Percentiles rank a stretch among this genome's conserved stretches.
phyloP scores from a whole-genome alignment of 768 basidiomycete species.

The Auricularia heimuer region DNA sequence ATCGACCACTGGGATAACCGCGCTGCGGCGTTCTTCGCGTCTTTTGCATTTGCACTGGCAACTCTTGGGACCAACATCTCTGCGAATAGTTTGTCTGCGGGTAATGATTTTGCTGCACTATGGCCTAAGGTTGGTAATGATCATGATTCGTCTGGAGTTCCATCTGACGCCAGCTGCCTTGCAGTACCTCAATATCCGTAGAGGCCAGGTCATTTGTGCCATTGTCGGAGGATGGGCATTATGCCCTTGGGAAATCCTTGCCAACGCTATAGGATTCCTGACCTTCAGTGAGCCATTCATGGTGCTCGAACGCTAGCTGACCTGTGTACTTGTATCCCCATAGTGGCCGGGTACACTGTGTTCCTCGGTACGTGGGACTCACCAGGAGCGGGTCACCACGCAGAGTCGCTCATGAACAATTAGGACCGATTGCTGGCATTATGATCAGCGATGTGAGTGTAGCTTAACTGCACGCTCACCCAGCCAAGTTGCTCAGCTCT shows the following conservation, averaged over 20 bases:
- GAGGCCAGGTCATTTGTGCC: slow-evolving; percentile 73
- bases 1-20: slow-evolving; percentile 80
- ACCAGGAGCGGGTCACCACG: too few species aligned
- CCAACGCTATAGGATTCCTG: slow-evolving; percentile 55
- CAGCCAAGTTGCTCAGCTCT: background rate
- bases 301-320: too few species aligned
- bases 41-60: slow-evolving; percentile 63
- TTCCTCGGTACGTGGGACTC: slow-evolving; percentile 44
- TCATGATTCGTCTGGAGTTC: too few species aligned
- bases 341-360: slow-evolving; percentile 68
- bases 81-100: slow-evolving; percentile 67
- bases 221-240: slow-evolving; percentile 76
- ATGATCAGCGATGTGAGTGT: slow-evolving; percentile 46
- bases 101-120: slow-evolving; percentile 78
- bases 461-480: background rate
- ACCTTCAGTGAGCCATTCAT: slow-evolving; percentile 34
- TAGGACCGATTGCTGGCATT: slow-evolving; percentile 62
- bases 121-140: slow-evolving; percentile 30
- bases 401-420: too few species aligned
- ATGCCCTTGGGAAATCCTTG: slow-evolving; percentile 82
- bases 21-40: slow-evolving; percentile 74
- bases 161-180: too few species aligned
- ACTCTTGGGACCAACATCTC: slow-evolving; percentile 63
- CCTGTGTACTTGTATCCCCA: too few species aligned
- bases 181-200: slow-evolving; percentile 66